Base-by-base conservation (phyloP, 2,329 filamentous ascomycete species). In the Epicoccum nigrum region DNA sequence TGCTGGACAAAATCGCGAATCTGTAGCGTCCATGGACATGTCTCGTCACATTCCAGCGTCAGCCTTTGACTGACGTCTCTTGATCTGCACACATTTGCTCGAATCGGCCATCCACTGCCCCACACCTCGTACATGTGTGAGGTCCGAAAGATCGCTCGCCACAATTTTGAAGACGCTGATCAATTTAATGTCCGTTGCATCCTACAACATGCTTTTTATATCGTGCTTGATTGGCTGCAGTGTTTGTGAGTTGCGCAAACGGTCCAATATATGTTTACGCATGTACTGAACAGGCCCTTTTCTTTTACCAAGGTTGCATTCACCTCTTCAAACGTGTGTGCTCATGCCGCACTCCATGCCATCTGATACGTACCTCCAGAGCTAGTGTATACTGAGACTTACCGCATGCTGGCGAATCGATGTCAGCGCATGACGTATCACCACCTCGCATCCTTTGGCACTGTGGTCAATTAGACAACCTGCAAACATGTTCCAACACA, bases 381-480 rank as follows among this genome's bases (percentile, higher is more conserved):
- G 28, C 42, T 27, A 44, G n/a, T 32, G 35, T 37, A 27, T 13
- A 4, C 7, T 37, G 30, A 17, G 25, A 31, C 37, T 45, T 16
- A 16, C 27, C 28, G 45, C 30, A 39, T 40, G 44, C 50, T 44
- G 39, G 42, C 45, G 21, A 45, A 27, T 33, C 25, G n/a, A 17
- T 21, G 37, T 35, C 19, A 35, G 17, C 50, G 13, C 44, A 57
- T 59, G 55, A 51, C 56, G 54, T 60, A 49, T 41, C 15, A 45
- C 28, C 28, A 42, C 40, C 46, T 44, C 51, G 44, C 31, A 32
- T 56, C 46, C 20, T 32, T 54, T 54, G 54, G 50, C 41, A 55
- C 33, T 34, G 28, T 19, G 23, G 31, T 48, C 31, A 20, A 32
- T 15, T 17, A 54, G 42, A 43, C 47, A 46, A 37, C 48, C 21